Evolutionary conservation across 768 basidiomycete species (phyloP).

Genomic region (Aureoboletus auriporus): DNA sequence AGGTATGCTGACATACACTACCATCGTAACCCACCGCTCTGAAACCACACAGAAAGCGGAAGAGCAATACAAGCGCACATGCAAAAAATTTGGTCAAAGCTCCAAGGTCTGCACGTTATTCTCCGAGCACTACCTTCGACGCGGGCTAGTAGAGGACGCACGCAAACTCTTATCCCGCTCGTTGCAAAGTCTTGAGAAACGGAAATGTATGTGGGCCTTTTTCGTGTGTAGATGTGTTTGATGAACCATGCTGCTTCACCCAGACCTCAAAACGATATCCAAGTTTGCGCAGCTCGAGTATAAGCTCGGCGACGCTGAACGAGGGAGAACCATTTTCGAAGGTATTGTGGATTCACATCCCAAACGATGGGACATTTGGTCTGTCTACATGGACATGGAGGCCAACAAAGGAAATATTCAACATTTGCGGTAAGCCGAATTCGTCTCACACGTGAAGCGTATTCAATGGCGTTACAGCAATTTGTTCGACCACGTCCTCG

Average conservation of each 20-base stretch:
- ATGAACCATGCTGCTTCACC: neutral
- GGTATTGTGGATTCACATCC: constrained; percentile 95
- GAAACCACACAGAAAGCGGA: constrained; percentile 69
- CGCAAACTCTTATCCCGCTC: constrained; percentile 83
- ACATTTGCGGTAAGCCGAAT: constrained; percentile 55
- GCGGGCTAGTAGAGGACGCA: constrained; percentile 72
- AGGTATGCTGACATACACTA: constrained; percentile 44
- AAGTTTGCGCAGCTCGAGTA: constrained; percentile 96
- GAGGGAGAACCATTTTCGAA: constrained; percentile 94
- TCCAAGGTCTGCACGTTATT: constrained; percentile 93
- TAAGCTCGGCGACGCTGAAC: constrained; percentile 88
- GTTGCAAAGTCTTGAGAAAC: constrained; percentile 87
- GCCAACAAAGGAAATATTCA: constrained; percentile 75
- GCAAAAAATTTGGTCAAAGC: constrained; percentile 92
- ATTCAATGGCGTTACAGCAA: constrained; percentile 44
- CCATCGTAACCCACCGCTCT: neutral
- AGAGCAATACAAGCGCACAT: constrained; percentile 81
- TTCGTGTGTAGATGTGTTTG: neutral
- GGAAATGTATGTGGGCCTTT: constrained; percentile 68
- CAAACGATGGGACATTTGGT: constrained; percentile 95
- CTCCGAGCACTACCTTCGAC: constrained; percentile 76
- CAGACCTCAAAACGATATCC: constrained; percentile 94
- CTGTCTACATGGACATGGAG: constrained; percentile 96
- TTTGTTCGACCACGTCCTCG: constrained; percentile 81
- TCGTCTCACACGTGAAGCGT: neutral